Conservation (phyloP, 1,284 basidiomycete species). For the Laetiporus sulphureus region DNA sequence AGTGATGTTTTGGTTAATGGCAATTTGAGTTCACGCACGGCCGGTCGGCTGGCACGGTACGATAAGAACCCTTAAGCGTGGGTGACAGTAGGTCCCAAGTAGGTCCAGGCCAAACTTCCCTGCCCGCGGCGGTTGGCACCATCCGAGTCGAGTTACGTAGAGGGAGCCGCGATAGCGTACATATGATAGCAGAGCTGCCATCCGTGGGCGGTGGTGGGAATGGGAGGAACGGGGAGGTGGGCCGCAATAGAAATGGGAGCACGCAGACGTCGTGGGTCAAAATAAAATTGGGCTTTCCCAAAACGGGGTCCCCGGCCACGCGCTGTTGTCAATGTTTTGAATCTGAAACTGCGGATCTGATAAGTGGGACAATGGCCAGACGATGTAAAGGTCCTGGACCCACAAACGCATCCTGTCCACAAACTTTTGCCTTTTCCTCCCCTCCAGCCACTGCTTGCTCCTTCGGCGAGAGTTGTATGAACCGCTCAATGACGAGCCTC, state of each 20-base stretch:
- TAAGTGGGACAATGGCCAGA: conserved; percentile 25
- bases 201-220: conserved; percentile 2
- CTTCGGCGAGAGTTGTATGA: conserved; percentile 10
- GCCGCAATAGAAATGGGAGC: too few species aligned
- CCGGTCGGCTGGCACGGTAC: conserved; percentile 1
- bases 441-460: conserved; percentile 16
- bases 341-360: conserved; percentile 23
- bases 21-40: conserved; percentile 6
- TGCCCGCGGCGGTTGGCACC: neutral
- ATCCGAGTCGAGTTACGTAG: conserved; percentile 3
- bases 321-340: conserved; percentile 12
- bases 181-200: neutral
- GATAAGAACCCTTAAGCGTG: conserved; percentile 7
- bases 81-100: conserved; percentile 10
- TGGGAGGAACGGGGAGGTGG: neutral
- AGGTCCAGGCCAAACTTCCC: conserved; percentile 8
- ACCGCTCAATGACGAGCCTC: conserved; percentile 26
- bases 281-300: neutral
- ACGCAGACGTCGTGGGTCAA: too few species aligned
- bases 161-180: conserved; percentile 2
- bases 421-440: conserved; percentile 26
- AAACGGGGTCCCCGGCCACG: conserved; percentile 2
- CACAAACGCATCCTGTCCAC: conserved; percentile 29
- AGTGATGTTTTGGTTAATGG: conserved; percentile 6
- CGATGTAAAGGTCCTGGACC: conserved; percentile 26